Evolutionary conservation across 2,329 filamentous ascomycete species (phyloP).

Genomic region (Diaporthe caulivora): DNA sequence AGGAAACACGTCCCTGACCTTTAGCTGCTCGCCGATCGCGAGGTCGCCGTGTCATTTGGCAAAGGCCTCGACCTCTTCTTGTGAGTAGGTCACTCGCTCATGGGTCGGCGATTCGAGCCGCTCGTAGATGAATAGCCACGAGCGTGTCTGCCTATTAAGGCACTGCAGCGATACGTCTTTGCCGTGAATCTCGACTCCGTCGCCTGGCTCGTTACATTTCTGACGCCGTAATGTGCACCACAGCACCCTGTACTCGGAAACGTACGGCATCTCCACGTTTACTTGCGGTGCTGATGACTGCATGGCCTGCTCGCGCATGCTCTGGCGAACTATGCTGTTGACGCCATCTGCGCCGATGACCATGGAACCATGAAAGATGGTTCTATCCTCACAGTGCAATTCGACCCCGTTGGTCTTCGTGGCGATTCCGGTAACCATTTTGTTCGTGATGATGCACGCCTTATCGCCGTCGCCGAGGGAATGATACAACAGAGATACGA

Average conservation of each 20-base stretch:
- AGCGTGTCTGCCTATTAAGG: constrained; percentile 46
- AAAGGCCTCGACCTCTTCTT: constrained; percentile 45
- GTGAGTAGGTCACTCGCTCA: constrained; percentile 44
- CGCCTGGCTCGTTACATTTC: constrained; percentile 41
- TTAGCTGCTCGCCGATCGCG: constrained; percentile 44
- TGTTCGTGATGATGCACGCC: background rate
- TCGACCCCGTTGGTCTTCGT: background rate
- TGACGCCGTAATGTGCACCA: constrained; percentile 49
- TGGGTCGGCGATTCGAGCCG: constrained; percentile 44
- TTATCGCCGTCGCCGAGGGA: constrained; percentile 10
- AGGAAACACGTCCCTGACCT: constrained; percentile 48
- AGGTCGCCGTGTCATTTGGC: constrained; percentile 46
- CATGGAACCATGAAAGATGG: constrained; percentile 49
- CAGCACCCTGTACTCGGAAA: constrained; percentile 49
- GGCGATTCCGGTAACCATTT: constrained; percentile 13
- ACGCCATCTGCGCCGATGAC: constrained; percentile 58
- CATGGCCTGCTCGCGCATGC: constrained; percentile 50
- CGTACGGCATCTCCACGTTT: constrained; percentile 47
- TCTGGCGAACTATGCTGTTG: constrained; percentile 51
- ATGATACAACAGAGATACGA: constrained; percentile 17
- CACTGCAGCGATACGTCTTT: constrained; percentile 46
- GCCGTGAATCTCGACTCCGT: constrained; percentile 48
- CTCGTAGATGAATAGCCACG: constrained; percentile 52
- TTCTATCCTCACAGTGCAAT: constrained; percentile 26
- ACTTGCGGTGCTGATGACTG: constrained; percentile 19